These are phyloP conservation scores for Aspergillus ochraceus DNA, from an alignment of 2,329 filamentous ascomycete species.

Conservation along the genomic window DNA sequence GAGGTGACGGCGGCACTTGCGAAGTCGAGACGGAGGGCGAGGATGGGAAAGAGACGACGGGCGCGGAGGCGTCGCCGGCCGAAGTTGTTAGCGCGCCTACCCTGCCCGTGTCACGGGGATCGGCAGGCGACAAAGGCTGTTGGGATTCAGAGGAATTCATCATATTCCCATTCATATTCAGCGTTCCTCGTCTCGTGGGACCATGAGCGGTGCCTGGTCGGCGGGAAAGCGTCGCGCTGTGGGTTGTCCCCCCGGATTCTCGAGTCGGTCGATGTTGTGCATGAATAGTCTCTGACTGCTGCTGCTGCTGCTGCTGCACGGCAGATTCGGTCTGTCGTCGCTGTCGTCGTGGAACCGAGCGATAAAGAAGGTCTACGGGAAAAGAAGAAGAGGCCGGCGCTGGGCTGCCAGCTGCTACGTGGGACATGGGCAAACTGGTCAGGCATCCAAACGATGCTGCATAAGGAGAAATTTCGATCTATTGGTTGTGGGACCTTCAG, in stretches of 20 bases:
- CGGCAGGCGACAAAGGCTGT: constrained; percentile 15
- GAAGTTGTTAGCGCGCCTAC: constrained; percentile 25
- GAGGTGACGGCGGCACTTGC: constrained; percentile 26
- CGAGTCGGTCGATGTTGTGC: constrained; percentile 9
- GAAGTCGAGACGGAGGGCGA: constrained; percentile 40
- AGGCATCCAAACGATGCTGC: constrained; percentile 21
- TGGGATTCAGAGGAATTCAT: constrained; percentile 1
- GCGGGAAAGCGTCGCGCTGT: constrained; percentile 2
- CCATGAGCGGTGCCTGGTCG: not conserved
- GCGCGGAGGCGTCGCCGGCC: constrained; percentile 16
- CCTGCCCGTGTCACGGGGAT: constrained; percentile 31
- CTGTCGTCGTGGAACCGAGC: constrained; percentile 5
- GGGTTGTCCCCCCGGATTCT: constrained; percentile 3
- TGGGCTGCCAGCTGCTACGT: constrained; percentile 15
- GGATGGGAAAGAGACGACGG: constrained; percentile 4
- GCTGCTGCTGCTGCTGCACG: constrained; percentile 2
- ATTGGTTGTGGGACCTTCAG: constrained; percentile 10
- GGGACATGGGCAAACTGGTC: constrained; percentile 21
- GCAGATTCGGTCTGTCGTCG: constrained; percentile 23
- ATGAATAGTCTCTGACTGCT: constrained; percentile 12
- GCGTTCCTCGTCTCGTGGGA: not conserved
- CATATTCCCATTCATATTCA: not conserved
- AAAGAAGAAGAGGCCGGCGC: constrained; percentile 3
- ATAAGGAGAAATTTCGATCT: constrained; percentile 13
- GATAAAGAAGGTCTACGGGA: constrained; percentile 7